Base-by-base conservation (phyloP, 2,329 filamentous ascomycete genomes). In the Anisogramma anomala region DNA sequence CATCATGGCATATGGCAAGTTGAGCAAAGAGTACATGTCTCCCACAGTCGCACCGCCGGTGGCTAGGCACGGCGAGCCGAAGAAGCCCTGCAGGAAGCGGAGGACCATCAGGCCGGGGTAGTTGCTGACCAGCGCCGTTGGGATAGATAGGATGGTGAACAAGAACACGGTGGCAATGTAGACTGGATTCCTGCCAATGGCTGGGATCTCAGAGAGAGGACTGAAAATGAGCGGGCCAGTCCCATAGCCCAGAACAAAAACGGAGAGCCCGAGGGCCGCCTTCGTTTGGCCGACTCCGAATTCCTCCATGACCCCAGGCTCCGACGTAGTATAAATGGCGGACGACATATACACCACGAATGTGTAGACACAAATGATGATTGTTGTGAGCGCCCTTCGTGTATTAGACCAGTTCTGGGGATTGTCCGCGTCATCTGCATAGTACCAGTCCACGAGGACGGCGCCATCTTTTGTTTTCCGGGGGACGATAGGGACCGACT, bases 141-240 rank as follows among this genome's bases (percentile, higher is more conserved):
- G 79, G 13, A 84, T 68, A 5, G 71, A 74, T 9, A 85, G 58
- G 46, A 84, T 68, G 36, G 81, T 74, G 55, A 84, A 85, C 20
- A 84, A 62, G 43, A 72, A 71, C 62, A 84, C 79, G 8, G 79
- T 79, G 49, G 72, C 55, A 26, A 82, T 71, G 57, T 85, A 85
- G 5, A 80, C 71, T 0, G 74, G 73, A 50, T 79, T 84, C 6
- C 81, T 68, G 2, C 82, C 74, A 40, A 79, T 64, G 25, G 62
- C 47, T 0, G 75, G 73, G 11, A 80, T 67, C 53, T 81, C 77
- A 32, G 63, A 67, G 26, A 79, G 52, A 0, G 76, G 76, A 1
- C 68, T 69, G 56, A 69, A 77, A 23, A 79, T 46, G 42, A 78
- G 55, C 2, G 73, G 71, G 0, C 74, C 55, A 20, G 57, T 10